A percentile compares a stretch with the other conserved stretches of the same genome.
Evolutionary conservation across 2,329 filamentous ascomycete genomes (phyloP).

Genomic region (Alternaria angustiovoidea): DNA sequence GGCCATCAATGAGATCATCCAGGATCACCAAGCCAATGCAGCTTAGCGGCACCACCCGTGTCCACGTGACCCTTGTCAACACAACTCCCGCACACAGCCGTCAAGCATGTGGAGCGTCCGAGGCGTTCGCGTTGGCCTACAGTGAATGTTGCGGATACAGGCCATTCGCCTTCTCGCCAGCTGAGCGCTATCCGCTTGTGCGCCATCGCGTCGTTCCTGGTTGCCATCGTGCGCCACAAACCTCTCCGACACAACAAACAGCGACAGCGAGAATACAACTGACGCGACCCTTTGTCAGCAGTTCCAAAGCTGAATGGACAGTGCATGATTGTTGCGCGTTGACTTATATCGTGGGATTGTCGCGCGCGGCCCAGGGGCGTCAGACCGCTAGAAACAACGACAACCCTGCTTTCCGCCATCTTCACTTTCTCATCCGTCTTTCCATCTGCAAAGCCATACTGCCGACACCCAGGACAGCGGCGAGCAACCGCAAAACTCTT

Average conservation of each 20-base stretch:
- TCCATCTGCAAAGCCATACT: slow-evolving; percentile 1
- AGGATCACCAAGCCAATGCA: background rate
- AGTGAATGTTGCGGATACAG: background rate
- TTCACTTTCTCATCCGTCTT: background rate
- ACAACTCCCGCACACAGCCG: background rate
- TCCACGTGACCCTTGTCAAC: slow-evolving; percentile 13
- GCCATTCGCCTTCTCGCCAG: background rate
- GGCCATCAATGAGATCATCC: slow-evolving; percentile 15
- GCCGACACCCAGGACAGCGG: background rate
- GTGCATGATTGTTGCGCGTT: background rate
- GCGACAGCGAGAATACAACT: background rate
- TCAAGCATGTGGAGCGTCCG: background rate
- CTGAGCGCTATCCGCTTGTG: background rate
- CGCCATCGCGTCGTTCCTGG: slow-evolving; percentile 3
- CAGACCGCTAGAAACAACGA: slow-evolving; percentile 3
- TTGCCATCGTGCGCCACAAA: slow-evolving; percentile 6
- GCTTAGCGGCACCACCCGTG: slow-evolving; percentile 1
- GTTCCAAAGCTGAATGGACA: background rate
- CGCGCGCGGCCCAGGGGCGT: background rate
- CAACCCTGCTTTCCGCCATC: slow-evolving; percentile 1
- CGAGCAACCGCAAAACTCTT: background rate
- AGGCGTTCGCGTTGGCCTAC: background rate
- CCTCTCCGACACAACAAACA: slow-evolving; percentile 11
- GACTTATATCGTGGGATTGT: background rate
- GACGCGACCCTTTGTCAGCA: background rate